A percentile compares a stretch with the other conserved stretches of the same genome.
Conservation (phyloP, 75 land plant genomes). For the Azolla pinnata region DNA sequence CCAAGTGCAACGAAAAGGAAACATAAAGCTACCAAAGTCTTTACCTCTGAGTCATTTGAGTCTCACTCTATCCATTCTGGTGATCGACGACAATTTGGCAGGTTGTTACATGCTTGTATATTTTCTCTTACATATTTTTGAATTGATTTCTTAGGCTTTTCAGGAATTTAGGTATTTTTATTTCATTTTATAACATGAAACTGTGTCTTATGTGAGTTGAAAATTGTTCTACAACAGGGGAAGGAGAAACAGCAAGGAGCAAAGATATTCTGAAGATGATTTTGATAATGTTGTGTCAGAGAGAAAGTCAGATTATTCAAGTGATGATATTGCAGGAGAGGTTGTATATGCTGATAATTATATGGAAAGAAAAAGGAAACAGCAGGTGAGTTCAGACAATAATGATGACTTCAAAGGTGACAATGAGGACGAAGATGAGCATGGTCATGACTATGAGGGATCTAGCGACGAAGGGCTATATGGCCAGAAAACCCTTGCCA, state of each 20-base stretch:
- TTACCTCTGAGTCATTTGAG: conserved; percentile 1
- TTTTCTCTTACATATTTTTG: too few relatives aligned
- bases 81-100: too few relatives aligned
- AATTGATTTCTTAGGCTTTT: too few relatives aligned
- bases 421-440: conserved; percentile 23
- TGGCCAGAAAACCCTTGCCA: conserved; percentile 3
- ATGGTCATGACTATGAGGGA: conserved; percentile 40
- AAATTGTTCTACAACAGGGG: too few relatives aligned
- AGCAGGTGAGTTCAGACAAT: conserved; percentile 44
- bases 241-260: conserved; percentile 62
- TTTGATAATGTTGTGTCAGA: conserved; percentile 62
- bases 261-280: conserved; percentile 51
- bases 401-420: conserved; percentile 61
- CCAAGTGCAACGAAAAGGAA: conserved; percentile 3
- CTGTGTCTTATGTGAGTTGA: too few relatives aligned
- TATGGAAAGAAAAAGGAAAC: conserved; percentile 42
- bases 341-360: conserved; percentile 94
- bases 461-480: conserved; percentile 50
- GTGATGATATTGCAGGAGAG: conserved; percentile 98
- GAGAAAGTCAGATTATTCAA: conserved; percentile 60
- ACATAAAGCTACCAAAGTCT: neutral
- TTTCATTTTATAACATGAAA: too few relatives aligned
- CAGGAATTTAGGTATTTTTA: too few relatives aligned
- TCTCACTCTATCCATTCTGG: conserved; percentile 2
- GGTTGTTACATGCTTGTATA: too few relatives aligned